Evolutionary conservation across 148 eudicot species (phyloP), one percentile per base, ranked within the genome.

Genomic region (Talinum fruticosum): DNA sequence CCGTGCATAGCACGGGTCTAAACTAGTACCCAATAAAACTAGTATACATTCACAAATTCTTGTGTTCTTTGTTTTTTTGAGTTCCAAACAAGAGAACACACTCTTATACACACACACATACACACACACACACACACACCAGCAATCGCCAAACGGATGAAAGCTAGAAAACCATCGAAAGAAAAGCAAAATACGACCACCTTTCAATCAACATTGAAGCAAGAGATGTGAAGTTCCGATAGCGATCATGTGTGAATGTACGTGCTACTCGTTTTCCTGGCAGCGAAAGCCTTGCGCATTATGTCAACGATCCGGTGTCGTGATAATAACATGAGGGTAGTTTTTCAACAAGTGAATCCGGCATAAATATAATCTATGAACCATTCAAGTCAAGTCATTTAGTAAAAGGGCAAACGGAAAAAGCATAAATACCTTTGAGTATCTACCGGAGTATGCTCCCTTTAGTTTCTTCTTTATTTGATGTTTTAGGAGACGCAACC

Each of bases 231-330:
- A 59, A 1, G 62, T 54, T 7, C 65, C 23, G 30, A 59, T 36
- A 36, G 38, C 38, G 7, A 36, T 36, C 38, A 36, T 2, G 38
- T 36, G 38, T 7, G 38, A 36, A 36, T 7, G 38, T 36, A 3
- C 3, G 38, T 36, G 38, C 38, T 36, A 36, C 38, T 36, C 38
- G 38, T 36, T 21, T 67, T 67, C 45, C 74, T 82, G 28, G 30
- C 33, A 30, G 75, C 70, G 28, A 82, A 74, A 41, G 68, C 76
- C 71, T 75, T 82, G 78, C 79, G 69, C 36, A 82, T 78, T 69
- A 69, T 74, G 75, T 78, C 66, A 24, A 82, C 72, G 35, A 75
- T 78, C 84, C 74, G 84, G 38, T n/a, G n/a, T n/a, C n/a, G n/a
- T n/a, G n/a, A n/a, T 3, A 75, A 78, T 32, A 74, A 24, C 18